Base-by-base conservation (phyloP, 768 basidiomycete genomes). In the Xerocomus spinulosus region DNA sequence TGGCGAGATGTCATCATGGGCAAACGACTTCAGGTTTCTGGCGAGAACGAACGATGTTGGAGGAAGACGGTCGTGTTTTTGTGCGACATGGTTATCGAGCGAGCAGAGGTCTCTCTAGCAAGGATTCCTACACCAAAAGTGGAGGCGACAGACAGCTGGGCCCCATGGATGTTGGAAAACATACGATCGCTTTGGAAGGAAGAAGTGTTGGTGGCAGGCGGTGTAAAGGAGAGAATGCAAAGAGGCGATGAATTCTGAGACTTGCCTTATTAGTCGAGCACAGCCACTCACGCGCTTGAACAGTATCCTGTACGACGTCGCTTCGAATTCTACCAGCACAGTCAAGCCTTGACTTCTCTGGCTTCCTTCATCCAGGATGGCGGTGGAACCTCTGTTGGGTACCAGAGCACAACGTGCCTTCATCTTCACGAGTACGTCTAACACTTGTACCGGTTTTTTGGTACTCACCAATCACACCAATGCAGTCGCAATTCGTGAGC, bases 331-430 rank as follows among this genome's bases (percentile, higher is more conserved):
- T n/a, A 17, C 48, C 56, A 38, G 36, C 55, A 47, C 35, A 50
- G 43, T 44, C 41, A 53, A 52, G 51, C 28, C 45, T 46, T 46
- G 28, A 46, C 7, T 28, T 13, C 41, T 10, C 46, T 59, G 51
- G 24, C 40, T 52, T 41, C n/a, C 25, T 41, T 41, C 26, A 36
- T 58, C 36, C 38, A 66, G 51, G 54, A 91, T 89, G 87, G 78
- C 81, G 44, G 73, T 82, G 38, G 83, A 87, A 71, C 78, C 79
- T 20, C 74, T 92, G 42, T 68, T 92, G 44, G 80, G 80, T 17
- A 89, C 88, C 13, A 73, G 78, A 50, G 80, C 88, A 20, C 89
- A 91, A 59, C 73, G 73, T 52, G 78, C 77, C 32, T 91, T 90
- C 67, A 79, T 90, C 46, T 68, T 64, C 33, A 87, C 83, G 48